phyloP scores from a whole-genome alignment of 2,329 filamentous ascomycete genomes.

The Fusarium decemcellulare region DNA sequence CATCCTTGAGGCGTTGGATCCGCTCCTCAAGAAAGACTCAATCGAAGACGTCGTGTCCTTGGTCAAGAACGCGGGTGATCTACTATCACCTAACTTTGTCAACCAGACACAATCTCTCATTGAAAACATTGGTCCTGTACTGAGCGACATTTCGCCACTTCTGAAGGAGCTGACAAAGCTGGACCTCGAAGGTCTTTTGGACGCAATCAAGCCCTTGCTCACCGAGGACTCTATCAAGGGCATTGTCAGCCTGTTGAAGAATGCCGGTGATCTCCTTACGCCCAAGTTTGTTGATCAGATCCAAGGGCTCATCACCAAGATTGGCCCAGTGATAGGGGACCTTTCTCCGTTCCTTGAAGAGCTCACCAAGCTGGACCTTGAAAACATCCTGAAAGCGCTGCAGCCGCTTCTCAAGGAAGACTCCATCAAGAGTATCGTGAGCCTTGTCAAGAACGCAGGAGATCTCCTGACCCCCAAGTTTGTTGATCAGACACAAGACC shows the following conservation, averaged over 20 bases:
- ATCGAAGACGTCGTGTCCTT: slow-evolving; percentile 45
- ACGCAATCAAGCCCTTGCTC: slow-evolving; percentile 54
- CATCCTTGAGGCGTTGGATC: slow-evolving; percentile 47
- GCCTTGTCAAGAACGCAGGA: slow-evolving; percentile 52
- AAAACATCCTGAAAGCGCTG: slow-evolving; percentile 49
- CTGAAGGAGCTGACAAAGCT: slow-evolving; percentile 49
- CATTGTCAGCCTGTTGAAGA: slow-evolving; percentile 48
- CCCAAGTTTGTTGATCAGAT: slow-evolving; percentile 41
- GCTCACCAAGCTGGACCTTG: slow-evolving; percentile 52
- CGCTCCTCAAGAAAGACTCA: slow-evolving; percentile 46
- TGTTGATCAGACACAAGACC: slow-evolving; percentile 36
- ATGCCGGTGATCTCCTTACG: slow-evolving; percentile 49
- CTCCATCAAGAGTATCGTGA: slow-evolving; percentile 46
- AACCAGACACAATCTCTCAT: slow-evolving; percentile 52
- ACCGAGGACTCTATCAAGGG: slow-evolving; percentile 38
- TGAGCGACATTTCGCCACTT: slow-evolving; percentile 41
- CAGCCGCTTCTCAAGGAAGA: slow-evolving; percentile 53
- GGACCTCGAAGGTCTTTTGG: slow-evolving; percentile 51
- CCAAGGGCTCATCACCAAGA: slow-evolving; percentile 40
- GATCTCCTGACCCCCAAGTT: slow-evolving; percentile 37
- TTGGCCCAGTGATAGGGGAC: slow-evolving; percentile 43
- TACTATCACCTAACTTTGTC: slow-evolving; percentile 41
- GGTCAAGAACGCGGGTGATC: slow-evolving; percentile 43
- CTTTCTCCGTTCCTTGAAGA: slow-evolving; percentile 34
- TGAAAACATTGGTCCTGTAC: slow-evolving; percentile 50